Evolutionary conservation across 148 eudicot genomes (phyloP).

Genomic region (Silene uniflora): DNA sequence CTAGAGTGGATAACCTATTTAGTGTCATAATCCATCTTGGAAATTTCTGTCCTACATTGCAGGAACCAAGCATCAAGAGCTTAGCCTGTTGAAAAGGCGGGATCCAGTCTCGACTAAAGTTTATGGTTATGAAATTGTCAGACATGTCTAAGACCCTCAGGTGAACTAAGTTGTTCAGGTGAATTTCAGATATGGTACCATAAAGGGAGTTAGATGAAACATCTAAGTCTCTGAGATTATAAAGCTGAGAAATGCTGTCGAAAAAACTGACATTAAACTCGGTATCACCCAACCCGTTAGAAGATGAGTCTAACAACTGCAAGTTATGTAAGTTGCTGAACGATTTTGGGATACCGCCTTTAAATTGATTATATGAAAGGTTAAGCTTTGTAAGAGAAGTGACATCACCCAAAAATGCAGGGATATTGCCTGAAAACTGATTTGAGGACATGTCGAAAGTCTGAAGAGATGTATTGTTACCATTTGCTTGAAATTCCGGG

Average conservation of each 20-base stretch:
- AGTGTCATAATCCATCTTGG: slow-evolving; percentile 36
- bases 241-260: slow-evolving; percentile 19
- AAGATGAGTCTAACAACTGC: slow-evolving; percentile 4
- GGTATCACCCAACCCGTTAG: slow-evolving; percentile 19
- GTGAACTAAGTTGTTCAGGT: slow-evolving; percentile 29
- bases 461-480: slow-evolving; percentile 1
- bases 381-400: slow-evolving; percentile 12
- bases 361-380: slow-evolving; percentile 12
- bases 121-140: slow-evolving; percentile 2
- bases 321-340: slow-evolving; percentile 4
- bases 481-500: background rate
- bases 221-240: slow-evolving; percentile 19
- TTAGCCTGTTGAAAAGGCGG: slow-evolving; percentile 32
- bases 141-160: slow-evolving; percentile 8
- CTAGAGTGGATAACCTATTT: slow-evolving; percentile 8
- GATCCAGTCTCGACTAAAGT: slow-evolving; percentile 2
- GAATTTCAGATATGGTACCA: slow-evolving; percentile 28
- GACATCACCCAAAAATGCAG: slow-evolving; percentile 9
- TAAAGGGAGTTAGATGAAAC: slow-evolving; percentile 26
- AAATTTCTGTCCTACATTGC: slow-evolving; percentile 32
- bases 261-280: slow-evolving; percentile 10
- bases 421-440: slow-evolving; percentile 6
- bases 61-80: slow-evolving; percentile 28
- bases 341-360: slow-evolving; percentile 4
- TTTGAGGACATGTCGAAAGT: slow-evolving; percentile 7